Percentiles rank a stretch among this genome's conserved stretches.
phyloP scores from a whole-genome alignment of 257 asterid genomes.

The Solanum acaule region DNA sequence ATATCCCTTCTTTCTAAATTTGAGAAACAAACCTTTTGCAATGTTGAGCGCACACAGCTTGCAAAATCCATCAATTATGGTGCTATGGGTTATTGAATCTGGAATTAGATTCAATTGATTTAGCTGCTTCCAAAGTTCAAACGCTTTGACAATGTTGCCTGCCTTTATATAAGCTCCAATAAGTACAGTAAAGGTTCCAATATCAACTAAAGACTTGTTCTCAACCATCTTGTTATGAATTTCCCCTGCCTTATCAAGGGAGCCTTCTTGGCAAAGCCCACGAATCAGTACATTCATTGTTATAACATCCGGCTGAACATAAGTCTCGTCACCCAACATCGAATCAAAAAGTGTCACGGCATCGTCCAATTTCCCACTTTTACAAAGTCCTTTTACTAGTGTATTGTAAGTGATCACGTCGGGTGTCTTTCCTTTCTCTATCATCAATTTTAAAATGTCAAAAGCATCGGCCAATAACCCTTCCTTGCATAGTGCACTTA shows the following conservation, averaged over 20 bases:
- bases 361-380: slow-evolving; percentile 37
- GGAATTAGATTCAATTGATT: slow-evolving; percentile 32
- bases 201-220: slow-evolving; percentile 18
- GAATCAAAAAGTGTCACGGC: slow-evolving; percentile 43
- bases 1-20: slow-evolving; percentile 37
- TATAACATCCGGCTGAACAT: slow-evolving; percentile 40
- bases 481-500: slow-evolving; percentile 53
- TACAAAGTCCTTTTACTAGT: slow-evolving; percentile 40
- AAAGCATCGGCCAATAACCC: slow-evolving; percentile 39
- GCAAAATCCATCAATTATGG: slow-evolving; percentile 52
- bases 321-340: slow-evolving; percentile 26
- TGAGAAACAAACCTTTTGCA: slow-evolving; percentile 59
- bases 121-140: slow-evolving; percentile 44
- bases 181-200: slow-evolving; percentile 28
- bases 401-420: slow-evolving; percentile 46
- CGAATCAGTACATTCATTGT: slow-evolving; percentile 35
- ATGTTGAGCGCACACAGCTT: slow-evolving; percentile 32
- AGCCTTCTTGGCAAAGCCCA: slow-evolving; percentile 58
- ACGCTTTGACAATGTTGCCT: slow-evolving; percentile 34
- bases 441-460: slow-evolving; percentile 42
- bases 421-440: slow-evolving; percentile 36
- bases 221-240: slow-evolving; percentile 33
- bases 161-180: slow-evolving; percentile 50
- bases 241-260: slow-evolving; percentile 34
- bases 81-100: slow-evolving; percentile 30